These are phyloP conservation scores for Phytophthora pisi DNA, from an alignment of 352 stramenopile species.

Conservation along the genomic window DNA sequence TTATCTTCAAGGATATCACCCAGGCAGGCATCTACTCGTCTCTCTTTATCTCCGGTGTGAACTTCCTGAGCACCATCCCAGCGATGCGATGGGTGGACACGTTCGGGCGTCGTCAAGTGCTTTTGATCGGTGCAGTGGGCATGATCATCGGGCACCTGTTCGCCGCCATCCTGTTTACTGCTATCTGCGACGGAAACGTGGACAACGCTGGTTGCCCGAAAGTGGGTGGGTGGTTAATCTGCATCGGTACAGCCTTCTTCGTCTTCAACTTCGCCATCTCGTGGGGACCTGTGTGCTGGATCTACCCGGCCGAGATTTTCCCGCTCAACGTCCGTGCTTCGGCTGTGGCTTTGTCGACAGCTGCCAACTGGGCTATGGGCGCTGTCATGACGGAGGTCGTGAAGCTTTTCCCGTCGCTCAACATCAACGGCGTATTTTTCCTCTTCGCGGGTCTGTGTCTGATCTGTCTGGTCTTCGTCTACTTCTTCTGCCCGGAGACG, in stretches of 20 bases:
- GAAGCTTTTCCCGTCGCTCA: slow-evolving; percentile 30
- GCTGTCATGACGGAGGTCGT: slow-evolving; percentile 46
- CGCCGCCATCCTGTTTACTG: slow-evolving; percentile 39
- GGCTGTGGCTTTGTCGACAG: slow-evolving; percentile 25
- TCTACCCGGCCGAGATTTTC: slow-evolving; percentile 66
- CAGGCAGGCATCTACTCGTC: slow-evolving; percentile 32
- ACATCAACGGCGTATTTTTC: slow-evolving; percentile 66
- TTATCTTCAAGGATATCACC: slow-evolving; percentile 53
- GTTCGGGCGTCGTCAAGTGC: slow-evolving; percentile 36
- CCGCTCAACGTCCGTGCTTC: slow-evolving; percentile 42
- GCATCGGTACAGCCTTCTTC: slow-evolving; percentile 39
- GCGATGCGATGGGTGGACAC: slow-evolving; percentile 47
- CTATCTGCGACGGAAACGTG: slow-evolving; percentile 30
- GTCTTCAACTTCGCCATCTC: slow-evolving; percentile 48
- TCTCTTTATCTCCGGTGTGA: slow-evolving; percentile 5
- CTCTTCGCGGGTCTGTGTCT: slow-evolving; percentile 50
- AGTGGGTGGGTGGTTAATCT: slow-evolving; percentile 46
- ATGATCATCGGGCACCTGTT: slow-evolving; percentile 47
- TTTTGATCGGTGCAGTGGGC: slow-evolving; percentile 40
- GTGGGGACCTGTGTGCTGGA: slow-evolving; percentile 48
- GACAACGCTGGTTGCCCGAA: slow-evolving; percentile 35
- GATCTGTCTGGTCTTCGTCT: slow-evolving; percentile 47
- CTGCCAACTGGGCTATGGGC: slow-evolving; percentile 52
- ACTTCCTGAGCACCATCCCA: slow-evolving; percentile 39
- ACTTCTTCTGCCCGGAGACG: slow-evolving; percentile 50